These are phyloP conservation scores for Ophiosphaerella korrae DNA, from an alignment of 2,329 filamentous ascomycete species.

Conservation along the genomic window DNA sequence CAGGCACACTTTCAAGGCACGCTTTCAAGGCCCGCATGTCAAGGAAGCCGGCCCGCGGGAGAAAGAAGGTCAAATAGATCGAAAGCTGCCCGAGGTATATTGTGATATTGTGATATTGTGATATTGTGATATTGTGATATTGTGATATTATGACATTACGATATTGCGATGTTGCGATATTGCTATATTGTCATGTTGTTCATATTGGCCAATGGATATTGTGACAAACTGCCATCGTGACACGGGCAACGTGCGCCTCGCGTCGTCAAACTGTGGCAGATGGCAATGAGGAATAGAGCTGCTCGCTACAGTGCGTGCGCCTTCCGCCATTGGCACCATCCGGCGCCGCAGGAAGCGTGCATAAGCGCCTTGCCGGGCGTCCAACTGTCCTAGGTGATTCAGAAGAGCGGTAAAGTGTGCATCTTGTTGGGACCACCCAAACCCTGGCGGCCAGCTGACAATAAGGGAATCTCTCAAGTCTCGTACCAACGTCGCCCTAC, in stretches of 20 bases:
- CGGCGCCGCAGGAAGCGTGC: slow-evolving; percentile 38
- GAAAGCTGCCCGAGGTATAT: slow-evolving; percentile 7
- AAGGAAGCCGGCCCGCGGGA: slow-evolving; percentile 38
- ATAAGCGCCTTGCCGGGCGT: slow-evolving; percentile 42
- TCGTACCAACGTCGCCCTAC: slow-evolving; percentile 9
- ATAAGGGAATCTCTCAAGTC: slow-evolving; percentile 17
- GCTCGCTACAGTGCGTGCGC: slow-evolving; percentile 19
- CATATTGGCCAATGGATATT: slow-evolving; percentile 21
- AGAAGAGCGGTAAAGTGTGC: slow-evolving; percentile 48
- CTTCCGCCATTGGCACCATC: slow-evolving; percentile 35
- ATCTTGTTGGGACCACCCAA: slow-evolving; percentile 36
- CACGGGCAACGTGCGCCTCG: slow-evolving; percentile 16
- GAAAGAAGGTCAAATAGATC: slow-evolving; percentile 23
- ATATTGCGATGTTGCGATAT: too few species aligned
- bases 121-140: too few species aligned
- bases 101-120: too few species aligned
- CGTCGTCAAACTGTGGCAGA: slow-evolving; percentile 19
- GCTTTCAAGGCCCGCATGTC: slow-evolving; percentile 8
- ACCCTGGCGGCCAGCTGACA: slow-evolving; percentile 23
- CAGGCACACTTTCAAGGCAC: slow-evolving; percentile 26
- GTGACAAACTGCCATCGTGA: slow-evolving; percentile 26
- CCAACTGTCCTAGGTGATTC: slow-evolving; percentile 37
- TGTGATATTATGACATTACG: too few species aligned
- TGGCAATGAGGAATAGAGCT: slow-evolving; percentile 15
- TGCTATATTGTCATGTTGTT: too few species aligned